phyloP scores from a whole-genome alignment of 1,284 basidiomycete species.

The Thecaphora frezii region DNA sequence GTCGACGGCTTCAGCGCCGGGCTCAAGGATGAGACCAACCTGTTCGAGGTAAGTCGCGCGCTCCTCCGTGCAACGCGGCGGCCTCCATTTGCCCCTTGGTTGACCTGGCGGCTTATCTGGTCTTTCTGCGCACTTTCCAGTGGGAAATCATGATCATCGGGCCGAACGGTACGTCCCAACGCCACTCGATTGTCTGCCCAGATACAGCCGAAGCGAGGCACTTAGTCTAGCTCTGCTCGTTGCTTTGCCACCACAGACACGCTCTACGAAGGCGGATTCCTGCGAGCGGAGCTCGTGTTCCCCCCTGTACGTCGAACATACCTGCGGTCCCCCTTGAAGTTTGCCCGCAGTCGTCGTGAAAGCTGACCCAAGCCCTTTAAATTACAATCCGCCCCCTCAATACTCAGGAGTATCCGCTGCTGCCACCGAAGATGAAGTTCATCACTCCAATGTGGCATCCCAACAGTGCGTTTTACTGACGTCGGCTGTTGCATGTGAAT shows the following conservation, averaged over 20 bases:
- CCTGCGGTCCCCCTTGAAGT: too few species aligned
- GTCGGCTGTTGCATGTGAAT: neutral
- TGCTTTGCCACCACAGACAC: conserved; percentile 32
- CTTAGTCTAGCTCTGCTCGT: neutral
- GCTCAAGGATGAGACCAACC: conserved; percentile 58
- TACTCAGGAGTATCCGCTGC: conserved; percentile 74
- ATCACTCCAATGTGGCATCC: conserved; percentile 98
- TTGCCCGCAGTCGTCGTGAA: too few species aligned
- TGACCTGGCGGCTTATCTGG: too few species aligned
- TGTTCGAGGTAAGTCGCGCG: conserved; percentile 37
- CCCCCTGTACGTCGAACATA: conserved; percentile 21
- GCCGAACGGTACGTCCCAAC: conserved; percentile 35
- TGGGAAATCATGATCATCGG: conserved; percentile 60
- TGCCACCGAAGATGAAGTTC: conserved; percentile 94
- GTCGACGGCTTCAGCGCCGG: conserved; percentile 59
- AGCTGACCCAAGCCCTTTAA: too few species aligned
- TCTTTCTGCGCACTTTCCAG: too few species aligned
- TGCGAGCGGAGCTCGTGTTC: conserved; percentile 56
- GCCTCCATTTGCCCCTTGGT: too few species aligned
- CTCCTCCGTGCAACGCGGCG: neutral
- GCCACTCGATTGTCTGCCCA: too few species aligned
- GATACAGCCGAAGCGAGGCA: too few species aligned
- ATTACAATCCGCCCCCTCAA: too few species aligned
- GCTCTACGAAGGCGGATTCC: conserved; percentile 58
- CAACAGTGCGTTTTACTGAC: conserved; percentile 68